These are phyloP conservation scores for Lizonia empirigonia DNA, from an alignment of 2,329 filamentous ascomycete species.

Conservation along the genomic window DNA sequence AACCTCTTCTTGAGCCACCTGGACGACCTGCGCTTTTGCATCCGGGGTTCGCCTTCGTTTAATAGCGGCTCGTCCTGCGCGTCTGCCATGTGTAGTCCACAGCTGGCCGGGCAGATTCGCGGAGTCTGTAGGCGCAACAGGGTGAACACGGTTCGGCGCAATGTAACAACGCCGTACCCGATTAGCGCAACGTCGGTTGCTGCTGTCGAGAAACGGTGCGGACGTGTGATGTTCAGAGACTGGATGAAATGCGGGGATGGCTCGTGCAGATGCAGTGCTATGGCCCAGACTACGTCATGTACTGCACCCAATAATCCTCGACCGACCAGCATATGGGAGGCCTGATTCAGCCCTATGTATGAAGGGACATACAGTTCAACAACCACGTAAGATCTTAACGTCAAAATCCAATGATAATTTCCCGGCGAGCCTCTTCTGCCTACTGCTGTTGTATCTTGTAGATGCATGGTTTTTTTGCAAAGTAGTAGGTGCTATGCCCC, in stretches of 20 bases:
- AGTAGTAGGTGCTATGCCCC: no score
- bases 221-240: slow-evolving; percentile 15
- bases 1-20: slow-evolving; percentile 27
- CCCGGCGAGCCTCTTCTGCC: no score
- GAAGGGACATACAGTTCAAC: no score
- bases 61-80: slow-evolving; percentile 17
- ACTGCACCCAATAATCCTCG: no score
- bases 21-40: slow-evolving; percentile 10
- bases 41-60: slow-evolving; percentile 11
- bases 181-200: slow-evolving; percentile 5
- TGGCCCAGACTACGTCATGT: slow-evolving; percentile 7
- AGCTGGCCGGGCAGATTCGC: slow-evolving; percentile 6
- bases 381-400: no score
- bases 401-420: no score
- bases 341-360: no score
- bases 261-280: slow-evolving; percentile 2
- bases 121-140: slow-evolving; percentile 2
- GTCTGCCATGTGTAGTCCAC: slow-evolving; percentile 10
- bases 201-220: not conserved
- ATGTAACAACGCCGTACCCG: slow-evolving; percentile 7
- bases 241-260: slow-evolving; percentile 16
- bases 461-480: no score
- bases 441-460: no score
- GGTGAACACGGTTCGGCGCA: slow-evolving; percentile 2
- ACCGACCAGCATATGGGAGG: not conserved